Evolutionary conservation across 2,329 filamentous ascomycete genomes (phyloP).

Genomic region (Monilinia aucupariae): DNA sequence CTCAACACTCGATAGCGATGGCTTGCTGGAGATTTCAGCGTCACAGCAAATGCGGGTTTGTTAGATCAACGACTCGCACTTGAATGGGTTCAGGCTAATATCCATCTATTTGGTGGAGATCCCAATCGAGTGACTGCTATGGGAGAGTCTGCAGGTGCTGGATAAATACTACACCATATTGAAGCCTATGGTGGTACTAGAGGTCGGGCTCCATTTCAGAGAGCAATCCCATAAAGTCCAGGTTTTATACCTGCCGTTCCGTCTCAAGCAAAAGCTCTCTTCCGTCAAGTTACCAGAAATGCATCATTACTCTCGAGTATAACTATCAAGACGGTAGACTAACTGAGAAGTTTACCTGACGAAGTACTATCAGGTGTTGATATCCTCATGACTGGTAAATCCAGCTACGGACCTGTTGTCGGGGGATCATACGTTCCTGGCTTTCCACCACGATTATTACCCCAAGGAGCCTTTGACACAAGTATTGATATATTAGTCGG

Average conservation of each 20-base stretch:
- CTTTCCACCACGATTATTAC: conserved; percentile 41
- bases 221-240: conserved; percentile 35
- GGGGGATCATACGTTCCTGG: conserved; percentile 44
- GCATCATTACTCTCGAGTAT: conserved; percentile 1
- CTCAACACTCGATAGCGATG: background rate
- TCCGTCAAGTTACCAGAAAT: background rate
- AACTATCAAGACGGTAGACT: background rate
- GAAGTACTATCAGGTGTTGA: background rate
- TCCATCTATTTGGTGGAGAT: conserved; percentile 51
- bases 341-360: background rate
- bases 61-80: conserved; percentile 51
- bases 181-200: conserved; percentile 44
- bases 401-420: conserved; percentile 33
- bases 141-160: conserved; percentile 47
- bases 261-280: background rate
- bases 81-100: conserved; percentile 51
- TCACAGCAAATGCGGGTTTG: conserved; percentile 45
- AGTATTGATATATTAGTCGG: conserved; percentile 42
- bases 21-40: conserved; percentile 25
- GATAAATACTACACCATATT: conserved; percentile 50
- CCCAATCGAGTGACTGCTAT: conserved; percentile 45
- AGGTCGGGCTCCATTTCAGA: conserved; percentile 39
- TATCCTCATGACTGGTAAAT: background rate
- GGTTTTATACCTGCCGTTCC: conserved; percentile 20
- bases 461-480: conserved; percentile 41